Conservation (phyloP, 2,329 filamentous ascomycete genomes). For the Madurella mycetomatis region DNA sequence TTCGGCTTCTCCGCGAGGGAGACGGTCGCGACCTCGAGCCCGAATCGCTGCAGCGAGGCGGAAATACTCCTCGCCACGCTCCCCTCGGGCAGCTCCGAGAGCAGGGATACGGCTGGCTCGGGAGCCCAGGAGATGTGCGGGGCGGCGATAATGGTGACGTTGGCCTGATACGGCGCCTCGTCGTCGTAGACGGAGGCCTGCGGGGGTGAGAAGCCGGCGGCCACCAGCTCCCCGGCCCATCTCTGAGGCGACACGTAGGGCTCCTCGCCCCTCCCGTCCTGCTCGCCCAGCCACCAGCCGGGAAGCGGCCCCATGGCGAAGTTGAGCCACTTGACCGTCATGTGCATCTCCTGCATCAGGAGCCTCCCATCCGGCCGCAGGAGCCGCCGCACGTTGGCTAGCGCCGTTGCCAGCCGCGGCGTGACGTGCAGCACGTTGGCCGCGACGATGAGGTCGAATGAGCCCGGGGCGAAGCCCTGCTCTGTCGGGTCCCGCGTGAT, state of each 20-base stretch:
- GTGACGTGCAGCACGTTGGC: constrained; percentile 35
- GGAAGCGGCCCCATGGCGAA: constrained; percentile 24
- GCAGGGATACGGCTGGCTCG: no score
- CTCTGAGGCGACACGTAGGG: background rate
- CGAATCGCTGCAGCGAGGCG: no score
- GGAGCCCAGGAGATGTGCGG: no score
- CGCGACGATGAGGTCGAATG: constrained; percentile 35
- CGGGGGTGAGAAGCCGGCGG: constrained; percentile 8
- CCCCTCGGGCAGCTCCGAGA: no score
- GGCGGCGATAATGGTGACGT: background rate
- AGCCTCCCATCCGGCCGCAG: constrained; percentile 38
- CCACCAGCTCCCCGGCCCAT: constrained; percentile 2
- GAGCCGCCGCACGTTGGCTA: constrained; percentile 31
- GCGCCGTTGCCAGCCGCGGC: constrained; percentile 22
- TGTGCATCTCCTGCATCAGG: constrained; percentile 14
- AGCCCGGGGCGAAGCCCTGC: constrained; percentile 29
- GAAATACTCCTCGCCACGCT: no score
- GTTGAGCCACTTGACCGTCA: constrained; percentile 1
- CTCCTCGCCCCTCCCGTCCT: background rate
- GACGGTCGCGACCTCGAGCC: no score
- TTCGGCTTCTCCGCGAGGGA: no score
- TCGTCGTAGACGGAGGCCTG: background rate
- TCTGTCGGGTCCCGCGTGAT: constrained; percentile 27
- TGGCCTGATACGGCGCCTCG: background rate
- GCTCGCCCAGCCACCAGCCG: constrained; percentile 34